These are phyloP conservation scores for Chaetomium strumarium DNA, from an alignment of 2,329 filamentous ascomycete genomes.

Conservation along the genomic window DNA sequence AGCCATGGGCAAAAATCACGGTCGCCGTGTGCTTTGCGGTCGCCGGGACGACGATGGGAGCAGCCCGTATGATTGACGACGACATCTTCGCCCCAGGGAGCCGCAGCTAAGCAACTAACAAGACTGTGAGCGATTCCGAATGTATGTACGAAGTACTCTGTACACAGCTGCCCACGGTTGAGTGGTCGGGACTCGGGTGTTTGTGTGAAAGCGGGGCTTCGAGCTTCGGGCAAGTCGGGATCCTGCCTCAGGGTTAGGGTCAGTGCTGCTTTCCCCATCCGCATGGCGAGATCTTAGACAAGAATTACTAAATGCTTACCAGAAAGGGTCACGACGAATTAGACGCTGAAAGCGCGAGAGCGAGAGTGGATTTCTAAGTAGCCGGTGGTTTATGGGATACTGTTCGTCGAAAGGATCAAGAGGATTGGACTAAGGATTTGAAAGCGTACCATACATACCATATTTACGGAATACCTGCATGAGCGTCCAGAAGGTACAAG, in stretches of 20 bases:
- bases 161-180: background rate
- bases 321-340: background rate
- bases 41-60: constrained; percentile 69
- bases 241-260: background rate
- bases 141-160: no score
- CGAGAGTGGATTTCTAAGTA: background rate
- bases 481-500: background rate
- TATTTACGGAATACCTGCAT: no score
- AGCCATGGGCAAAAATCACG: constrained; percentile 87
- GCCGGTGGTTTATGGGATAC: background rate
- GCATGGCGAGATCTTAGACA: background rate
- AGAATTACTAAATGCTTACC: constrained; percentile 14
- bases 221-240: background rate
- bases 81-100: constrained; percentile 21
- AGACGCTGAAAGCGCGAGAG: constrained; percentile 2
- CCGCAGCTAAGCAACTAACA: background rate
- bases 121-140: background rate
- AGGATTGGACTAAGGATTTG: background rate
- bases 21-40: constrained; percentile 83
- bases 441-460: no score
- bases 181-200: background rate
- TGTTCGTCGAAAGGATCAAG: background rate
- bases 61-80: constrained; percentile 29
- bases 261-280: background rate
- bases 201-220: background rate